Conservation (phyloP, 129 eudicot genomes). For the Daucus carota region DNA sequence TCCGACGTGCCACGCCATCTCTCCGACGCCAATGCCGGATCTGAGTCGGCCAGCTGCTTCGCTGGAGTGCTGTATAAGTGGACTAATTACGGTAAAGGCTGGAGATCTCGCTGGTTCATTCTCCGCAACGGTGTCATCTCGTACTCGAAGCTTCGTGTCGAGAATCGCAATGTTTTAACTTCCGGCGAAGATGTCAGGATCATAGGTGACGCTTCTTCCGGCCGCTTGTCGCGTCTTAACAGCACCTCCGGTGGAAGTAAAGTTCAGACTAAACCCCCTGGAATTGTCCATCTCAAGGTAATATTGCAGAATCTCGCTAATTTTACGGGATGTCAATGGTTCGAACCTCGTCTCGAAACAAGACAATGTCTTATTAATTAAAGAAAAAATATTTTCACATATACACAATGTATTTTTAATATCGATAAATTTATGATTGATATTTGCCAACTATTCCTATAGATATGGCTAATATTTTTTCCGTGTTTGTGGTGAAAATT, state of each 20-base stretch:
- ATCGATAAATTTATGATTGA: background rate
- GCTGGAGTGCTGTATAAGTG: slow-evolving; percentile 78
- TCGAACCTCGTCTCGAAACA: no score
- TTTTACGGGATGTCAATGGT: no score
- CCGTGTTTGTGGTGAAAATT: background rate
- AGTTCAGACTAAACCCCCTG: slow-evolving; percentile 37
- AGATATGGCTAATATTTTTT: background rate
- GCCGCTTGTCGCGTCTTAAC: slow-evolving; percentile 25
- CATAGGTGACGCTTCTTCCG: slow-evolving; percentile 50
- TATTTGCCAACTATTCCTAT: background rate
- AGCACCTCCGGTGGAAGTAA: slow-evolving; percentile 30
- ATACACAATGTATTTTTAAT: background rate
- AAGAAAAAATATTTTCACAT: no score
- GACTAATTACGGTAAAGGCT: slow-evolving; percentile 89
- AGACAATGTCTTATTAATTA: no score
- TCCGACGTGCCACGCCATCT: slow-evolving; percentile 15
- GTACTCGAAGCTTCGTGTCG: slow-evolving; percentile 57
- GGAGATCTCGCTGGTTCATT: slow-evolving; percentile 94
- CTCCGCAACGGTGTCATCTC: slow-evolving; percentile 66
- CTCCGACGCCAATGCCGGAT: slow-evolving; percentile 51
- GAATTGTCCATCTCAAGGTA: slow-evolving; percentile 78
- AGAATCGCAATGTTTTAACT: slow-evolving; percentile 18
- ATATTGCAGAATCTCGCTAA: background rate
- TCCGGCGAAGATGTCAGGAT: slow-evolving; percentile 52
- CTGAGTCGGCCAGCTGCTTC: slow-evolving; percentile 42